Evolutionary conservation across 192 early-diverging fungal species (phyloP).

Genomic region (Backusella liffmaniae): DNA sequence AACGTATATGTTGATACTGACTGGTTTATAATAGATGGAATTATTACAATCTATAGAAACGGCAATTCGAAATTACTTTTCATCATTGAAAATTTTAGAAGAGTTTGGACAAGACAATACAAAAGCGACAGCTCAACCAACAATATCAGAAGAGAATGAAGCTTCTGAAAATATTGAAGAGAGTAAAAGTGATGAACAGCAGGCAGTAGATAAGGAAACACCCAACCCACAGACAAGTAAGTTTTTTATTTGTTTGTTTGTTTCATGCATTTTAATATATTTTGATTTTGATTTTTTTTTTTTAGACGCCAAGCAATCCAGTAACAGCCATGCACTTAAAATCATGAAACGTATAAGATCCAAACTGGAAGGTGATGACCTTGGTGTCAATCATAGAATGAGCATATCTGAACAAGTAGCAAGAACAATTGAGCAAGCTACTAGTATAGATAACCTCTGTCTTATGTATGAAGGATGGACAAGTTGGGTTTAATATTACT

Average conservation of each 20-base stretch:
- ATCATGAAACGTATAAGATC: constrained; percentile 59
- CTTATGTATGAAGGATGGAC: constrained; percentile 92
- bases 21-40: background rate
- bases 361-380: constrained; percentile 70
- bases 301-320: constrained; percentile 12
- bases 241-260: background rate
- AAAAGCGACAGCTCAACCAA: background rate
- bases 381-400: constrained; percentile 46
- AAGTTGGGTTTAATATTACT: constrained; percentile 65
- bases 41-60: background rate
- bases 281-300: background rate
- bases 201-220: background rate
- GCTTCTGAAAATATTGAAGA: background rate
- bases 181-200: background rate
- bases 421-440: constrained; percentile 65
- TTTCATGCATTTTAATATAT: background rate
- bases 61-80: background rate
- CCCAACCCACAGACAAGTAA: background rate
- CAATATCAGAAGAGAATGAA: background rate
- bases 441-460: constrained; percentile 63
- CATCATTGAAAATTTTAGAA: constrained; percentile 2
- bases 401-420: constrained; percentile 65
- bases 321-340: constrained; percentile 61
- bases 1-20: too few species aligned
- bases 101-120: constrained; percentile 14